Conservation (phyloP, 202 grass and related monocot genomes). For the Digitaria exilis region DNA sequence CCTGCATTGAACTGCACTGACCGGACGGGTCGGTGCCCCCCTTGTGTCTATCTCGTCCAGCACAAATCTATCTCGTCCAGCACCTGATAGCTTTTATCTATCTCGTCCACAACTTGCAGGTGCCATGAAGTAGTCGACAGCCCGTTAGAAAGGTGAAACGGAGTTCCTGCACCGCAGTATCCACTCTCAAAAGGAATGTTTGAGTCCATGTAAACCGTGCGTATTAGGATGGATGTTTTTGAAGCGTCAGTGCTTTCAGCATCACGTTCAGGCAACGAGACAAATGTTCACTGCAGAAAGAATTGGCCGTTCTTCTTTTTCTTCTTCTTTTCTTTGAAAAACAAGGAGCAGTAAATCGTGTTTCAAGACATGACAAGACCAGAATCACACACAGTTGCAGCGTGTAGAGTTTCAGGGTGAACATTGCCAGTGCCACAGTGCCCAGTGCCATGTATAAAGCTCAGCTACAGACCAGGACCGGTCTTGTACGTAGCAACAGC, state of each 20-base stretch:
- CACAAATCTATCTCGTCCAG: no score
- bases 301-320: no score
- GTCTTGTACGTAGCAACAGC: no score
- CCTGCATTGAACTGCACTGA: slow-evolving; percentile 11
- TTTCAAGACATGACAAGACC: neutral
- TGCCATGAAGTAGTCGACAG: neutral
- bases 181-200: neutral
- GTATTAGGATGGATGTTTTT: no score
- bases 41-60: no score
- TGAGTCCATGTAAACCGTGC: neutral
- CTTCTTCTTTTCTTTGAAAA: neutral
- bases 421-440: neutral
- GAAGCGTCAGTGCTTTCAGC: no score
- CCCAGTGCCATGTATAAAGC: neutral
- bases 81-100: no score
- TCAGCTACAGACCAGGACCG: neutral
- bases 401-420: neutral
- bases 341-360: neutral
- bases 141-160: neutral
- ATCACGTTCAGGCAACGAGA: neutral
- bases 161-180: neutral
- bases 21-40: no score
- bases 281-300: neutral
- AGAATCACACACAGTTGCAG: neutral
- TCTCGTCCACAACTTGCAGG: no score